Base-by-base conservation (phyloP, 768 basidiomycete species). In the Sutorius australiensis region DNA sequence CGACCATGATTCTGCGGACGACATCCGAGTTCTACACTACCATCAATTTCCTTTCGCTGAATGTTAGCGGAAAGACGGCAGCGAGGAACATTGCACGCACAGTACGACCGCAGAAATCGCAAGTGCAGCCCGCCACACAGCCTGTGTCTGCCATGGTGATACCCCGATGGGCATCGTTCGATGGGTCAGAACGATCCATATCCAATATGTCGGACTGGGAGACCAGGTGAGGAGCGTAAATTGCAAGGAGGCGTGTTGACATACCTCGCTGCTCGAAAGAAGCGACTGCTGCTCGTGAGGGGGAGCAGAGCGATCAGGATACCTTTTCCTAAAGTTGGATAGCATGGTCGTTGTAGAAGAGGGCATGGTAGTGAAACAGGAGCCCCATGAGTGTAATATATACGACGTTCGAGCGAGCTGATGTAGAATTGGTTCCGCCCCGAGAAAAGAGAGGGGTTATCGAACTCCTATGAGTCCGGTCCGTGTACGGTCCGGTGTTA, bases 241-340 rank as follows among this genome's bases (percentile, higher is more conserved):
- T 13, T 36, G 6, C 7, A n/a, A 16, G 1, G 3, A 34, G 14
- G 27, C 10, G 28, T 14, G 11, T 38, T 24, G 31, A 28, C 50
- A 6, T 36, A 47, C 48, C 28, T 37, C 55, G 13, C 38, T 19
- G 19, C 0, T 10, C 7, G 55, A 33, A 12, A 42, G 12, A 27
- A 33, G 13, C 8, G 46, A 9, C 14, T 50, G 40, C 12, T 33
- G 34, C 9, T 56, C 54, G 32, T 24, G 53, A 1, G 1, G 3
- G 28, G 39, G 31, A 7, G 34, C 6, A 21, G 45, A n/a, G 14
- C 1, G 10, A 4, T 14, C 43, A 14, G 40, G 11, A 19, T 49
- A 41, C 13, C 38, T 44, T 14, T 53, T 50, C 57, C 30, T 52
- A 21, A 66, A 61, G 46, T 48, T 57, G 43, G 21, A 6, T n/a